Evolutionary conservation across 345 rosid species (phyloP).

Genomic region (Clausena lansium): DNA sequence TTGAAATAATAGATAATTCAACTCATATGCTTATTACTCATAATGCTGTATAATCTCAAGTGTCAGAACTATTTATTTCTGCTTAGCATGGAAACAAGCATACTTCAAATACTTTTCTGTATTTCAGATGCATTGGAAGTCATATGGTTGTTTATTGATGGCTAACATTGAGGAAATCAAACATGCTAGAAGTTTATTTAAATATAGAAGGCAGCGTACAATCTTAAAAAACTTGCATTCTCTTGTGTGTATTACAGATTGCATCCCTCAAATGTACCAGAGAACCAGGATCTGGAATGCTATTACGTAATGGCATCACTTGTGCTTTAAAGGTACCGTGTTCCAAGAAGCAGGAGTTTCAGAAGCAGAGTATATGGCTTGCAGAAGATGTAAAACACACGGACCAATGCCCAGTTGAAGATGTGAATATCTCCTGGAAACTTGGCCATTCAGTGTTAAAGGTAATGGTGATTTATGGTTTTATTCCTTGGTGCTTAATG

Average conservation of each 20-base stretch:
- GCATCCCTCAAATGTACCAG: conserved; percentile 37
- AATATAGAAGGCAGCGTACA: neutral
- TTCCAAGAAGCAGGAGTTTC: conserved; percentile 34
- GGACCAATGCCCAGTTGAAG: conserved; percentile 48
- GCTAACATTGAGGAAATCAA: neutral
- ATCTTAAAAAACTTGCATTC: conserved; percentile 7
- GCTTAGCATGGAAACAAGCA: neutral
- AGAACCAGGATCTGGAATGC: conserved; percentile 30
- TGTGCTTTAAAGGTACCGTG: conserved; percentile 41
- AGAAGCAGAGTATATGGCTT: conserved; percentile 25
- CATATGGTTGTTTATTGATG: neutral
- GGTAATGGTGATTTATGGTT: neutral
- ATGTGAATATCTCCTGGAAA: conserved; percentile 20
- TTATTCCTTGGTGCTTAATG: neutral
- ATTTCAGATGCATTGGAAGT: neutral
- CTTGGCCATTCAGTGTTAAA: conserved; percentile 20
- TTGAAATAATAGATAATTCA: neutral
- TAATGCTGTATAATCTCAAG: neutral
- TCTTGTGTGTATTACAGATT: conserved; percentile 32
- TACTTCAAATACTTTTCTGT: neutral
- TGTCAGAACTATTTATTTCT: neutral
- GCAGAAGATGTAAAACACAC: conserved; percentile 22
- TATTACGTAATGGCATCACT: conserved; percentile 27
- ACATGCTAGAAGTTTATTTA: neutral
- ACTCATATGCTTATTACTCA: neutral